Evolutionary conservation across 1,284 basidiomycete genomes (phyloP).

Genomic region (Irpex sp.): DNA sequence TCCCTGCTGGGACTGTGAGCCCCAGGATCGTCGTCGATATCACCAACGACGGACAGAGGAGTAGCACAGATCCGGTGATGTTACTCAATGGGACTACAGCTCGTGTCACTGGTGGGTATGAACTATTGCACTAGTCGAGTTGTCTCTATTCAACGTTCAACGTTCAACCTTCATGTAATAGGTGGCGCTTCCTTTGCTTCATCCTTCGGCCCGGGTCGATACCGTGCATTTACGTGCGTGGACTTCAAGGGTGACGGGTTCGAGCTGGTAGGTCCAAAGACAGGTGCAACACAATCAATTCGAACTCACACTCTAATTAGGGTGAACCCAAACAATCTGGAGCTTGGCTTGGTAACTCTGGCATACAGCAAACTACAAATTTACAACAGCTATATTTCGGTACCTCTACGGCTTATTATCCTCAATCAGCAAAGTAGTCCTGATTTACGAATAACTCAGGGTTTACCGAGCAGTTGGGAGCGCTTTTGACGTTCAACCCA

Average conservation of each 20-base stretch:
- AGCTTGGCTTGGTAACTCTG: slow-evolving; percentile 49
- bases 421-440: background rate
- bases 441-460: slow-evolving; percentile 17
- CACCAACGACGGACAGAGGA: slow-evolving; percentile 54
- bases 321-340: slow-evolving; percentile 46
- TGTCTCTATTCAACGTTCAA: background rate
- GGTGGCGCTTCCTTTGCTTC: slow-evolving; percentile 39
- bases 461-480: slow-evolving; percentile 42
- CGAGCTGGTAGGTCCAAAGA: slow-evolving; percentile 28
- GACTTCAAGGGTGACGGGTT: slow-evolving; percentile 57
- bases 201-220: slow-evolving; percentile 54
- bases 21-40: slow-evolving; percentile 54
- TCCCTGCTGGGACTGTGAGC: slow-evolving; percentile 25
- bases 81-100: slow-evolving; percentile 42
- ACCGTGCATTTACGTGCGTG: slow-evolving; percentile 55
- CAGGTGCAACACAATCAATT: background rate
- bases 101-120: slow-evolving; percentile 34
- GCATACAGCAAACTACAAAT: slow-evolving; percentile 42
- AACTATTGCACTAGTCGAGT: background rate
- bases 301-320: slow-evolving; percentile 12
- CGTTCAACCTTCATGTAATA: slow-evolving; percentile 3
- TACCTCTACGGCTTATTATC: slow-evolving; percentile 17
- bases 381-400: slow-evolving; percentile 47
- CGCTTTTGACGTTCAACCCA: slow-evolving; percentile 47
- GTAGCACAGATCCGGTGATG: slow-evolving; percentile 43